Evolutionary conservation across 176 grass and related monocot species (phyloP).

Genomic region (Panicum miliaceum): DNA sequence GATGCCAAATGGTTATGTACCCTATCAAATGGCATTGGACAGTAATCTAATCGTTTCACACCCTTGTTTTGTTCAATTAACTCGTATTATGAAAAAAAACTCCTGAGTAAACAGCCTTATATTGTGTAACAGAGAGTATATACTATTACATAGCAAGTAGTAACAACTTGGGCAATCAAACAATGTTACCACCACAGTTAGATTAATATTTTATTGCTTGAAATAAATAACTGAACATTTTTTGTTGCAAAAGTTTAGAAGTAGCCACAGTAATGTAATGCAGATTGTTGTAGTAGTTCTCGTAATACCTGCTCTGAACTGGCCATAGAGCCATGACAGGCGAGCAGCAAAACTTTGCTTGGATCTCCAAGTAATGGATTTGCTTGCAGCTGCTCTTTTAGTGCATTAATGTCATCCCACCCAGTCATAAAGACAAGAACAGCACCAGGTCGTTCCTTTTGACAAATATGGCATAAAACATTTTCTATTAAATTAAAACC

Average conservation of each 20-base stretch:
- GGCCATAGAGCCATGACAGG: conserved; percentile 96
- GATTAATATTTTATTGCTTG: conserved; percentile 10
- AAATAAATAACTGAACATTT: conserved; percentile 17
- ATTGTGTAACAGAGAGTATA: background rate
- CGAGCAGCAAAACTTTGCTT: conserved; percentile 88
- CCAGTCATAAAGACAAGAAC: conserved; percentile 99
- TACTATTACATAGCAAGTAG: background rate
- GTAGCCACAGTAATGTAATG: conserved; percentile 6
- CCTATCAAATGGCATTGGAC: background rate
- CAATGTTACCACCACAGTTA: background rate
- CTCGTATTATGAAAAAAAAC: background rate
- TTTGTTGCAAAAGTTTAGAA: background rate
- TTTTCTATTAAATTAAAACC: conserved; percentile 98
- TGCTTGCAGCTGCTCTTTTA: conserved; percentile 95
- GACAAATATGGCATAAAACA: conserved; percentile 90
- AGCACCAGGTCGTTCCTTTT: conserved; percentile 81
- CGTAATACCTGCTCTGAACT: conserved; percentile 88
- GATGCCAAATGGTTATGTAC: background rate
- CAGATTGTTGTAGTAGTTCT: background rate
- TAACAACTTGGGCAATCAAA: background rate
- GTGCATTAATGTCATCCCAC: conserved; percentile 98
- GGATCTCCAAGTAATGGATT: conserved; percentile 93
- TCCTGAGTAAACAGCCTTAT: background rate
- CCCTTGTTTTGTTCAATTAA: background rate
- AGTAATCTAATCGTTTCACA: background rate